Evolutionary conservation across 2,329 filamentous ascomycete species (phyloP), one percentile per base, ranked within the genome.

Genomic region (Exophiala calicioides): DNA sequence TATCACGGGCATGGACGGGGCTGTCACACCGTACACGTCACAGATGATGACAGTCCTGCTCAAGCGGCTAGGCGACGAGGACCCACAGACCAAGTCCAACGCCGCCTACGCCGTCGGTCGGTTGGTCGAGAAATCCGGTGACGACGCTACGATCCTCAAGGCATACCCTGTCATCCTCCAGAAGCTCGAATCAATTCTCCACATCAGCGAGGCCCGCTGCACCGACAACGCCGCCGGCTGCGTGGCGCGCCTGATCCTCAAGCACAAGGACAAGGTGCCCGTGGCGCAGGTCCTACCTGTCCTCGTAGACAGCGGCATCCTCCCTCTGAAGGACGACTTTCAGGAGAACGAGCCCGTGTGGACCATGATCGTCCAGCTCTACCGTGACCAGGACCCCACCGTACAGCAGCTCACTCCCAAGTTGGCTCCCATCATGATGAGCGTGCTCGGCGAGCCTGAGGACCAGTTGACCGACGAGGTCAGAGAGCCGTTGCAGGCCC

Each of bases 341-440:
- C 90, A 96, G 70, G 93, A 97, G 80, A 97, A 98, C 71, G 88
- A 88, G 61, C 90, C 93, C 6, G 84, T 97, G 50, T 98, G 86
- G 72, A 80, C 86, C 67, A 94, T 90, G 81, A 85, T 98, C 62
- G 85, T 88, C 68, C 84, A 86, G 68, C 79, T 97, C 56, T 96
- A 74, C 62, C 72, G 72, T 57, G 69, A 67, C 62, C 68, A 73
- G 52, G 69, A 75, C 53, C 55, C 65, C 15, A 73, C 69, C 34
- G 65, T 75, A 50, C 67, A 66, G 38, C 62, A 67, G 35, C 66
- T 74, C 20, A 76, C 73, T 3, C 70, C 70, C 2, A 66, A 67
- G 37, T 63, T 76, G 32, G 62, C 74, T 23, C 71, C 73, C 12
- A 63, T 75, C 57, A 71, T 76, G 64, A 66, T 74, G 58, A 60